A percentile compares a stretch with the other conserved stretches of the same genome.
Evolutionary conservation across 2,329 filamentous ascomycete genomes (phyloP).

Genomic region (Capronia epimyces): DNA sequence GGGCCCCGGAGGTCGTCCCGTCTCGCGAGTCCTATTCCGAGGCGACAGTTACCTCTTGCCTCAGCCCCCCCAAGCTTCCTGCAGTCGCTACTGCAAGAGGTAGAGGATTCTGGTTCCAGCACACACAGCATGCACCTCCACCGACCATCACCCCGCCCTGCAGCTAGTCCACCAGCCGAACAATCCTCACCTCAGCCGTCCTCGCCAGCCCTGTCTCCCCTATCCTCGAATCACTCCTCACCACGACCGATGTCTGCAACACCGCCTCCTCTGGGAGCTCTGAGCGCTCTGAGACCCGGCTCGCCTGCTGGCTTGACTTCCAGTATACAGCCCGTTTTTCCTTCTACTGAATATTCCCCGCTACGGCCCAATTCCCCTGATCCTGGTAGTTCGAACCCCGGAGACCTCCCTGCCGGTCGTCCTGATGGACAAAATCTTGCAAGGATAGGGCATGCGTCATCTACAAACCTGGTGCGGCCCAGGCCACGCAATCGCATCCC

Average conservation of each 20-base stretch:
- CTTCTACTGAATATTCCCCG: conserved; percentile 68
- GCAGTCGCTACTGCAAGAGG: conserved; percentile 79
- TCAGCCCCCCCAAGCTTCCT: conserved; percentile 68
- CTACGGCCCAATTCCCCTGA: conserved; percentile 47
- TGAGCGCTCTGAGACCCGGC: conserved; percentile 51
- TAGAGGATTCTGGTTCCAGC: conserved; percentile 55
- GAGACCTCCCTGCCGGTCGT: conserved; percentile 3
- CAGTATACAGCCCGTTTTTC: conserved; percentile 66
- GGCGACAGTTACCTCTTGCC: conserved; percentile 28
- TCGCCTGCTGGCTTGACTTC: conserved; percentile 67
- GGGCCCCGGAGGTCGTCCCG: conserved; percentile 28
- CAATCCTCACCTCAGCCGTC: conserved; percentile 38
- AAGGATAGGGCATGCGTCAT: background rate
- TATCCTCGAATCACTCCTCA: conserved; percentile 39
- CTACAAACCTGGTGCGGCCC: conserved; percentile 24
- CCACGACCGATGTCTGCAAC: conserved; percentile 38
- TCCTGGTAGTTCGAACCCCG: conserved; percentile 5
- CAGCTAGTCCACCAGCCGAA: conserved; percentile 34
- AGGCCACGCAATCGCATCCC: conserved; percentile 24
- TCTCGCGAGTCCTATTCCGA: conserved; percentile 24
- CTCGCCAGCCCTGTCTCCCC: conserved; percentile 40
- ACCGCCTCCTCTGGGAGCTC: conserved; percentile 35
- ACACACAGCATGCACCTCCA: conserved; percentile 33
- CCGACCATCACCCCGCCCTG: conserved; percentile 27
- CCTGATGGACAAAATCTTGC: conserved; percentile 6